Conservation (phyloP, 164 flowering plant species). For the Vitis amurensis region DNA sequence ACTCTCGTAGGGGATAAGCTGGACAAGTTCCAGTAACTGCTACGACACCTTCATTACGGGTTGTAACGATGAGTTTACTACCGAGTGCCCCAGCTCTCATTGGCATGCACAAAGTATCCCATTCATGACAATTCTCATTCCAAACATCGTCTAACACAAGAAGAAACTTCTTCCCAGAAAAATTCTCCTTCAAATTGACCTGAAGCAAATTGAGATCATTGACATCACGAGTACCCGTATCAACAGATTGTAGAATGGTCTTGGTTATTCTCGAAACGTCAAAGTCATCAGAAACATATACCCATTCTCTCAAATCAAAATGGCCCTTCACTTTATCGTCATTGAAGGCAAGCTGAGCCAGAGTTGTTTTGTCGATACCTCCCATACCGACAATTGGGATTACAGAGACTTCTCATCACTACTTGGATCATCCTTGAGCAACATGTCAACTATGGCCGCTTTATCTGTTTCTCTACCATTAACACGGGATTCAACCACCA, state of each 20-base stretch:
- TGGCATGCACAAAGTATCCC: neutral
- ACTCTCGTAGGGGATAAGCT: neutral
- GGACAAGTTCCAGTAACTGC: neutral
- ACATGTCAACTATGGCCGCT: neutral
- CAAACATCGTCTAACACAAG: constrained; percentile 32
- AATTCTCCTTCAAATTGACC: neutral
- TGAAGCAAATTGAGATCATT: constrained; percentile 8
- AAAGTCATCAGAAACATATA: constrained; percentile 15
- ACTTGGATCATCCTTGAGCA: neutral
- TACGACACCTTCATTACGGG: neutral
- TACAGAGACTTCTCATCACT: neutral
- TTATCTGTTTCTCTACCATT: constrained; percentile 25
- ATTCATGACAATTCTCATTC: constrained; percentile 6
- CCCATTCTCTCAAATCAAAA: constrained; percentile 19
- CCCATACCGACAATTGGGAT: constrained; percentile 23
- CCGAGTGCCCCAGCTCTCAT: neutral
- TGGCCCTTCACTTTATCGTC: neutral
- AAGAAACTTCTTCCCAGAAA: constrained; percentile 4
- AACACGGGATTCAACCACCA: neutral
- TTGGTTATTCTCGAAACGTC: constrained; percentile 4
- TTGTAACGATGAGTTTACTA: constrained; percentile 13
- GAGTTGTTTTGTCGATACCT: constrained; percentile 24
- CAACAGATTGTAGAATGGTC: neutral
- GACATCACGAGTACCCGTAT: neutral
- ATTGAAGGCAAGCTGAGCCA: constrained; percentile 14